These are phyloP conservation scores for Chytriomyces sp. DNA, from an alignment of 192 early-diverging fungal genomes.

Conservation along the genomic window DNA sequence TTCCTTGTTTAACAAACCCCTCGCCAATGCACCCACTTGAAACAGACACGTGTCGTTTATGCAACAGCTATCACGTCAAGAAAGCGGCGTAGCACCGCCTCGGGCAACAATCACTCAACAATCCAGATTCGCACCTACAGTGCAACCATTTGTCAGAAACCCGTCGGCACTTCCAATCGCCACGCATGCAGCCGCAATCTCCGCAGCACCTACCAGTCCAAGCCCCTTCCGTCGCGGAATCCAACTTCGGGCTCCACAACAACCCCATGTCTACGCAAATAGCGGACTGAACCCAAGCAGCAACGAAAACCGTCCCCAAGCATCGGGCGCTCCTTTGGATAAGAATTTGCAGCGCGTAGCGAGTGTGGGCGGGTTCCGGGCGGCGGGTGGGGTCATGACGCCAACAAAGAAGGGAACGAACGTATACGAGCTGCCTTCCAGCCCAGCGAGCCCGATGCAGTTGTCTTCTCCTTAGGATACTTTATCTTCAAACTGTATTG, in stretches of 20 bases:
- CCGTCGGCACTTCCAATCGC: not conserved
- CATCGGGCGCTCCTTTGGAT: not conserved
- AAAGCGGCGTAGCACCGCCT: too few relatives aligned
- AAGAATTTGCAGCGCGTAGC: not conserved
- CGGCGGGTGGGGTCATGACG: conserved; percentile 1
- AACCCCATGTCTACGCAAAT: not conserved
- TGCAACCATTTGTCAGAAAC: not conserved
- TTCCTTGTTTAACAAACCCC: too few relatives aligned
- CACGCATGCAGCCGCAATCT: not conserved
- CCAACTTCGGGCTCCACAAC: conserved; percentile 14
- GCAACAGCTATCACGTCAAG: not conserved
- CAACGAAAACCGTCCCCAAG: conserved; percentile 6
- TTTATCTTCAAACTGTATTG: not conserved
- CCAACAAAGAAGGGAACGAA: conserved; percentile 1
- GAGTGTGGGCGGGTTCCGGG: not conserved
- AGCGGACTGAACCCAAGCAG: not conserved
- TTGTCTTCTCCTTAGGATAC: conserved; percentile 12
- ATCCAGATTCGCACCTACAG: not conserved
- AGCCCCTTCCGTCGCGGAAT: conserved; percentile 13
- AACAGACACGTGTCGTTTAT: too few relatives aligned
- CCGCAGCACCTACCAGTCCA: not conserved
- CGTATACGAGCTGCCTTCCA: not conserved
- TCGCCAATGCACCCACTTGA: too few relatives aligned
- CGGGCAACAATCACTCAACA: not conserved
- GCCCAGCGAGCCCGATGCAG: conserved; percentile 16